phyloP scores from a whole-genome alignment of 1,284 basidiomycete genomes.

The Microbotryomycetes sp. region DNA sequence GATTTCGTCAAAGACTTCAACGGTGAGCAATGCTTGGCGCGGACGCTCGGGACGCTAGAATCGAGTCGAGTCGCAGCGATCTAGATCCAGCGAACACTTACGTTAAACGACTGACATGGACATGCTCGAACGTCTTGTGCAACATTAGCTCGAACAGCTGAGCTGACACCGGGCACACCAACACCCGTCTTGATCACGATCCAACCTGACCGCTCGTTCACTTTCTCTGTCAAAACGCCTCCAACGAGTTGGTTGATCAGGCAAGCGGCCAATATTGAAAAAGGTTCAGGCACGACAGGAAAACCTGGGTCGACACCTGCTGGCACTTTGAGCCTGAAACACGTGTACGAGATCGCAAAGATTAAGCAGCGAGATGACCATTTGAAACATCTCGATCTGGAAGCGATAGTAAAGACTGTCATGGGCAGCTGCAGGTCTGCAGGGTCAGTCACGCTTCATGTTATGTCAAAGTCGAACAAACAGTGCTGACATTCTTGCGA shows the following conservation, averaged over 20 bases:
- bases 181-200: constrained; percentile 86
- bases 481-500: neutral
- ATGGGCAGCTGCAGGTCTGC: constrained; percentile 76
- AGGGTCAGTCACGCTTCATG: constrained; percentile 45
- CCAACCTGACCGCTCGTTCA: constrained; percentile 89
- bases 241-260: constrained; percentile 85
- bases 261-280: constrained; percentile 82
- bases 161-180: constrained; percentile 79
- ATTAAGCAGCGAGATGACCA: constrained; percentile 88
- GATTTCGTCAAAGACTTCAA: constrained; percentile 93
- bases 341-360: constrained; percentile 98
- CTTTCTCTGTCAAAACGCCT: constrained; percentile 86
- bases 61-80: neutral
- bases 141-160: constrained; percentile 84
- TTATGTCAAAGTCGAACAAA: neutral
- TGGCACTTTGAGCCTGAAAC: constrained; percentile 79
- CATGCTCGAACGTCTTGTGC: constrained; percentile 42
- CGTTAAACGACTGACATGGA: constrained; percentile 7
- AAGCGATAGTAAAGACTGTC: constrained; percentile 79
- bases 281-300: constrained; percentile 59
- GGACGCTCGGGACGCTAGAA: neutral
- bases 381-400: constrained; percentile 71
- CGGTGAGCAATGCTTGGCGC: neutral
- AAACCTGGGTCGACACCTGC: constrained; percentile 40
- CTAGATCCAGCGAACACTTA: too few relatives aligned